Conservation (phyloP, 495 filamentous ascomycete genomes). For the Hypoxylon crocopeplum region DNA sequence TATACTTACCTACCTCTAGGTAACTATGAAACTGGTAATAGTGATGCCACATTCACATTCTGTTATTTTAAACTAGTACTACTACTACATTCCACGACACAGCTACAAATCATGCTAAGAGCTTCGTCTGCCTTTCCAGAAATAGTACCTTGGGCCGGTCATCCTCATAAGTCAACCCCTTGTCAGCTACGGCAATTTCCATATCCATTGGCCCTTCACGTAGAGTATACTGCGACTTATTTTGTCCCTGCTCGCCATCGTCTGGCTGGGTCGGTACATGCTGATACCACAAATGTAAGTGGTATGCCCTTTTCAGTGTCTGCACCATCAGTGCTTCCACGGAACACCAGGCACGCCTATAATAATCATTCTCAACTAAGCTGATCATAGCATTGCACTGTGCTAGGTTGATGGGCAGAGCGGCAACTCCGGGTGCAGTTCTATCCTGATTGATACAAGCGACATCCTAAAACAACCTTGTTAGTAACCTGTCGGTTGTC, state of each 20-base stretch:
- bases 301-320: conserved; percentile 10
- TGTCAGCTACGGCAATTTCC: conserved; percentile 23
- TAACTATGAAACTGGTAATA: too few species aligned
- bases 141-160: conserved; percentile 39
- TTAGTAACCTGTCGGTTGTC: not conserved
- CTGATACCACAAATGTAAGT: conserved; percentile 35
- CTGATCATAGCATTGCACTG: conserved; percentile 42
- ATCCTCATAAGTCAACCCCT: conserved; percentile 30
- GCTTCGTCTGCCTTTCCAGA: conserved; percentile 32
- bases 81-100: too few species aligned
- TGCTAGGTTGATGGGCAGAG: conserved; percentile 36
- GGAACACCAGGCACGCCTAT: conserved; percentile 36
- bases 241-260: not conserved
- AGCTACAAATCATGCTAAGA: conserved; percentile 22
- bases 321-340: conserved; percentile 32
- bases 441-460: conserved; percentile 40
- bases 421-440: conserved; percentile 26
- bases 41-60: too few species aligned
- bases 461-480: conserved; percentile 22
- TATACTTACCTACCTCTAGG: too few species aligned
- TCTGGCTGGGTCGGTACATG: not conserved
- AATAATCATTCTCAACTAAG: conserved; percentile 23
- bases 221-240: not conserved
- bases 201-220: conserved; percentile 1
- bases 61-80: too few species aligned